Percentiles rank a stretch among this genome's conserved stretches.
Conservation (phyloP, 192 early-diverging fungal species). For the Backusella australiensis region DNA sequence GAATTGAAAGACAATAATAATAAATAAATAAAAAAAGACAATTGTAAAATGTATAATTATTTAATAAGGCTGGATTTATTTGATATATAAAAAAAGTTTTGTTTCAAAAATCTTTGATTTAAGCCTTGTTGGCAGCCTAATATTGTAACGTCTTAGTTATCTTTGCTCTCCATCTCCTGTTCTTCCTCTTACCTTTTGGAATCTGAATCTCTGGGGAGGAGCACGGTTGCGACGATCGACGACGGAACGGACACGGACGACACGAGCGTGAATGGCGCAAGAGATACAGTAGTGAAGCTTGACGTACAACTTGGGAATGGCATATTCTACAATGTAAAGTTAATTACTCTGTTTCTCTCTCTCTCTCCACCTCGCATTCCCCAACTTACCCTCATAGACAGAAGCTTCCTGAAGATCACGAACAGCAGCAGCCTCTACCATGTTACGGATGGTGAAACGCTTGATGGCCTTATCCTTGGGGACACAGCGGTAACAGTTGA, state of each 20-base stretch:
- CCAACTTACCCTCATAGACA: conserved; percentile 78
- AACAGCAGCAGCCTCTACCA: conserved; percentile 97
- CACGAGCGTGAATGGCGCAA: conserved; percentile 91
- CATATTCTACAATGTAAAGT: conserved; percentile 46
- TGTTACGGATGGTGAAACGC: conserved; percentile 97
- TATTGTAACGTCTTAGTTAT: no score
- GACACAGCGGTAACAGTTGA: conserved; percentile 97
- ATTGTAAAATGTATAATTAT: not conserved
- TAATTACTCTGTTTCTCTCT: not conserved
- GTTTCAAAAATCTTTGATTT: conserved; percentile 7
- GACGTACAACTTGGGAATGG: conserved; percentile 89
- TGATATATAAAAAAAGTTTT: not conserved
- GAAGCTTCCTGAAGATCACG: conserved; percentile 97
- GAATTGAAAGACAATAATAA: not conserved
- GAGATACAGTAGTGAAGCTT: conserved; percentile 87
- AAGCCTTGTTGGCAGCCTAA: conserved; percentile 28
- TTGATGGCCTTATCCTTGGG: conserved; percentile 99
- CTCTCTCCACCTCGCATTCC: no score
- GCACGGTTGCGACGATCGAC: conserved; percentile 86
- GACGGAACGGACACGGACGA: conserved; percentile 92
- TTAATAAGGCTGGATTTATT: conserved; percentile 5
- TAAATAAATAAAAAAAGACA: not conserved
- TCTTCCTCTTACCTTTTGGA: conserved; percentile 54
- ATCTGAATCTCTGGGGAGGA: conserved; percentile 90
- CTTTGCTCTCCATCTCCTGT: no score